Percentiles rank a stretch among this genome's conserved stretches.
Conservation (phyloP, 2,329 filamentous ascomycete species). For the Colletotrichum liaoningense region DNA sequence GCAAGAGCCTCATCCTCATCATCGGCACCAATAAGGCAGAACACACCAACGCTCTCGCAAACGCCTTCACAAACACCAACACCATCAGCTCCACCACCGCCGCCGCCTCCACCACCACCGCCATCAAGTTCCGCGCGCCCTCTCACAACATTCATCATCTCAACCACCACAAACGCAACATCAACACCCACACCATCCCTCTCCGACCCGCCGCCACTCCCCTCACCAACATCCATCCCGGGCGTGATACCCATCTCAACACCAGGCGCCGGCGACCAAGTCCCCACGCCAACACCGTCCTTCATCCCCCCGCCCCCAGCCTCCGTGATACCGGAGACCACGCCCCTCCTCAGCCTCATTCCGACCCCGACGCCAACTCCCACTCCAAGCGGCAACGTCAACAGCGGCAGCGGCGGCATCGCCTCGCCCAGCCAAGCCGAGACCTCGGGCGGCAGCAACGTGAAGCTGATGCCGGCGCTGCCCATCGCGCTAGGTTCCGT, state of each 20-base stretch:
- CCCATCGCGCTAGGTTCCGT: slow-evolving; percentile 34
- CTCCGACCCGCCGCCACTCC: slow-evolving; percentile 3
- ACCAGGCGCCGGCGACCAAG: neutral
- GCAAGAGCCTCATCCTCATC: neutral
- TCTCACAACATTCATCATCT: slow-evolving; percentile 31
- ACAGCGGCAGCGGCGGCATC: neutral
- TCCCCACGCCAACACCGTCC: slow-evolving; percentile 8
- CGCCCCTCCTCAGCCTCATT: neutral
- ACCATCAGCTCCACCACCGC: neutral
- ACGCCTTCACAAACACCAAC: neutral
- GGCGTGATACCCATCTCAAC: slow-evolving; percentile 6
- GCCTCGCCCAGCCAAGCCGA: slow-evolving; percentile 27
- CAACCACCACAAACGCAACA: neutral
- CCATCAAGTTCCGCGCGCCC: slow-evolving; percentile 4
- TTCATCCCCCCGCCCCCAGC: neutral
- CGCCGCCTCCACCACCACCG: neutral
- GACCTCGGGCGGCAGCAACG: neutral
- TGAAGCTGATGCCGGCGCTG: slow-evolving; percentile 36
- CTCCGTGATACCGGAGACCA: neutral
- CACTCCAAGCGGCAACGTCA: neutral
- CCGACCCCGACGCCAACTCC: slow-evolving; percentile 18
- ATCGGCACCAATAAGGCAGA: neutral
- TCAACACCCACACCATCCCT: slow-evolving; percentile 17
- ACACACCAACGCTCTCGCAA: neutral
- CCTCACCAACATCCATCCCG: slow-evolving; percentile 18